phyloP scores from a whole-genome alignment of 345 rosid genomes.

The Populus simonii region DNA sequence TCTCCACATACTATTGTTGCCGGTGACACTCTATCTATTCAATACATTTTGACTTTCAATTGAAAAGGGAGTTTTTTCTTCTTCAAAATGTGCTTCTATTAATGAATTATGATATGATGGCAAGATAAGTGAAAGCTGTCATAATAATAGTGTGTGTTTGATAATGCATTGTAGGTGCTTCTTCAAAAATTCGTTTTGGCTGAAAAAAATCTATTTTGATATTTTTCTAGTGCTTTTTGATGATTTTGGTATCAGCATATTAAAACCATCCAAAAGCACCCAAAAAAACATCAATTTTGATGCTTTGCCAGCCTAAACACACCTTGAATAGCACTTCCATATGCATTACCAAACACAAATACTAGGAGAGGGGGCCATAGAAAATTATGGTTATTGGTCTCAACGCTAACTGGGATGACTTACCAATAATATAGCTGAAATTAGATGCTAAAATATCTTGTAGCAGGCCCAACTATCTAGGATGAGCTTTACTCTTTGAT shows the following conservation, averaged over 20 bases:
- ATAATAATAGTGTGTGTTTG: no score
- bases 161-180: no score
- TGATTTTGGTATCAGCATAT: no score
- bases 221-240: no score
- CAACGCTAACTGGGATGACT: not conserved
- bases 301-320: no score
- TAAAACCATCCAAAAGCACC: no score
- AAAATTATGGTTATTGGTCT: not conserved
- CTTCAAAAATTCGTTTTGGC: not conserved
- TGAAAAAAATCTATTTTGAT: no score
- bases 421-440: not conserved
- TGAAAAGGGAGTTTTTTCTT: not conserved
- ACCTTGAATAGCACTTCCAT: no score
- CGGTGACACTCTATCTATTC: not conserved
- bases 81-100: not conserved
- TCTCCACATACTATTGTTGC: not conserved
- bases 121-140: not conserved
- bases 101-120: not conserved
- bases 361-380: not conserved
- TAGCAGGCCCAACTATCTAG: not conserved
- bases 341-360: no score
- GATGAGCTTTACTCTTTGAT: not conserved
- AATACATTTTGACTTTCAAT: not conserved
- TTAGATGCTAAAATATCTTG: not conserved
- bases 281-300: no score